Evolutionary conservation across 2,329 filamentous ascomycete species (phyloP), one percentile per base, ranked within the genome.

Genomic region (Aspergillus awamori): DNA sequence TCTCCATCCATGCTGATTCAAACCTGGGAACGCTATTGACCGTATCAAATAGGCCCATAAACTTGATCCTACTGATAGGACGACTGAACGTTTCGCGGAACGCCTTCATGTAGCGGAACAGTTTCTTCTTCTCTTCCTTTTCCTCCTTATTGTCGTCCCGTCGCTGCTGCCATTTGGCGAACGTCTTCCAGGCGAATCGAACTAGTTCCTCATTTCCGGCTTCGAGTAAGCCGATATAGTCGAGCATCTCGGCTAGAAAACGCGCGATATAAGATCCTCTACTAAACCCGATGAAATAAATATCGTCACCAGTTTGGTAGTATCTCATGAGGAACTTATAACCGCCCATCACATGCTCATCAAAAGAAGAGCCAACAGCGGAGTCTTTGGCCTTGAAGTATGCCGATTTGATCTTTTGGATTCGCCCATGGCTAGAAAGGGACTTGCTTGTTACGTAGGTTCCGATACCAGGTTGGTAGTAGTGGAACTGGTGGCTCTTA

Each of bases 121-220:
- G 87, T 60, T 86, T 62, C n/a, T 64, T 63, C 49, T 70, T 70
- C 53, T 72, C 65, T 48, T 67, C 61, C 5, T 45, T 48, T 7
- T 75, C 71, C n/a, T 73, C 68, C 4, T 63, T 57, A 10, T 47
- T 63, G 8, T 65, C 59, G 11, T 58, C 70, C 5, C 69, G 62
- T 8, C 76, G 72, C 62, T 76, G 74, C 64, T 78, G 74, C 77
- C 77, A 79, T 51, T 77, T 78, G 43, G 76, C 71, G 51, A 79
- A 79, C 5, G 76, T 77, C 65, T 79, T 93, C 91, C 91, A 95
- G 0, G 90, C 91, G 72, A 96, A 96, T 4, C 84, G 82, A 55
- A 92, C 87, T 87, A 95, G 89, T 67, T 95, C 92, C 70, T 96
- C 90, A 68, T 96, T 96, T 10, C 92, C 91, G 55, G 90, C 88